A percentile compares a stretch with the other conserved stretches of the same genome.
phyloP scores from a whole-genome alignment of 345 rosid species.

The Melaleuca alternifolia region DNA sequence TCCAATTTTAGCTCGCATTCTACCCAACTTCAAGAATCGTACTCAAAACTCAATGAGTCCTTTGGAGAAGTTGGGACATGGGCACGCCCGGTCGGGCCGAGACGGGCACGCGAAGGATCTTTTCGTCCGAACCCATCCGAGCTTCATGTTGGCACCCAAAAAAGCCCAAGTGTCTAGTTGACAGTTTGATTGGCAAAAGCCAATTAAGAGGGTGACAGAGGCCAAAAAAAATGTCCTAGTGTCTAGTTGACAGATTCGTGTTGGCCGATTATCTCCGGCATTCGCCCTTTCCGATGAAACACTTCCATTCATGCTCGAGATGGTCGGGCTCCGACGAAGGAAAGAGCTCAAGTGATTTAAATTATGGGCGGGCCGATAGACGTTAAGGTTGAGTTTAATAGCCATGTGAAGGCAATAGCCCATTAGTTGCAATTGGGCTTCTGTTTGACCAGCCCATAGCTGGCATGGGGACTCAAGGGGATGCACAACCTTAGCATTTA shows the following conservation, averaged over 20 bases:
- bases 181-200: background rate
- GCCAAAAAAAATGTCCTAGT: fast-evolving
- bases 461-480: background rate
- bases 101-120: background rate
- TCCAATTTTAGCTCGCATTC: background rate
- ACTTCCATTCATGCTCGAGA: background rate
- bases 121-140: background rate
- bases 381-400: background rate
- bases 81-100: background rate
- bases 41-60: background rate
- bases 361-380: background rate
- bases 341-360: background rate
- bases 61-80: background rate
- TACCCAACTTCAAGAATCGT: background rate
- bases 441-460: background rate
- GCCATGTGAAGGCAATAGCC: background rate
- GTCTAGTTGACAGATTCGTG: no score
- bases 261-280: background rate
- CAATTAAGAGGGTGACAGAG: background rate
- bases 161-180: background rate
- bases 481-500: background rate
- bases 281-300: background rate
- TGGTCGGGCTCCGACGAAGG: fast-evolving
- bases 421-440: background rate
- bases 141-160: background rate